Base-by-base conservation (phyloP, 2,329 filamentous ascomycete genomes). In the Scolecobasidium constrictum region DNA sequence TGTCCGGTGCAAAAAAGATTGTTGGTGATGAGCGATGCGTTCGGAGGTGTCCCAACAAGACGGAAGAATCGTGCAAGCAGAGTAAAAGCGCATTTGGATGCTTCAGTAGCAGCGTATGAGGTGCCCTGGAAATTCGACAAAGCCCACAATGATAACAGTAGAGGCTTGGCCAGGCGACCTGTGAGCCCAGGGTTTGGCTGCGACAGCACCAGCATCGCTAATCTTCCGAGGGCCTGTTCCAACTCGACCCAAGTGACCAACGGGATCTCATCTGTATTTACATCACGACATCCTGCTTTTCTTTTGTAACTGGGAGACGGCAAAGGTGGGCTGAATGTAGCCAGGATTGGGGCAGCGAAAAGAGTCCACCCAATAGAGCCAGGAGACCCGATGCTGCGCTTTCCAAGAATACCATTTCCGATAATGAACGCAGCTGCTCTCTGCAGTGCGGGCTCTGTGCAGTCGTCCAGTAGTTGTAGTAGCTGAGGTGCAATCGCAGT, bases 131-230 rank as follows among this genome's bases (percentile, higher is more conserved):
- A 35, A 31, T 21, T 52, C 73, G 1, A 73, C 63, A 13, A 85
- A 1, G 70, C 65, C 81, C 81, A 86, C 0, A 86, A 60, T 2
- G 79, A 72, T 4, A 77, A 57, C 3, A 82, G 50, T 2, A 83
- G 53, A 1, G 75, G 75, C 3, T 65, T 62, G 2, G 84, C 57
- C 1, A 86, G 62, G 40, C 81, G 67, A 48, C 71, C 77, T 35
- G 77, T 73, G 7, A 85, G 59, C 0, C 78, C 78, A 0, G 79
- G 75, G 43, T 83, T 80, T 0, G 79, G 78, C 52, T 81, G 81
- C 0, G 78, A 80, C 16, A 73, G 64, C 1, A 78, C 55, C 1
- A 86, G 59, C 1, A 69, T 64, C 26, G 65, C 67, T 1, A 86
- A 56, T 13, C 79, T 68, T 22, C 61, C 65, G 2, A 86, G 54